Percentiles rank a stretch among this genome's conserved stretches.
phyloP scores from a whole-genome alignment of 441 rosid genomes.

The Populus hybrid region DNA sequence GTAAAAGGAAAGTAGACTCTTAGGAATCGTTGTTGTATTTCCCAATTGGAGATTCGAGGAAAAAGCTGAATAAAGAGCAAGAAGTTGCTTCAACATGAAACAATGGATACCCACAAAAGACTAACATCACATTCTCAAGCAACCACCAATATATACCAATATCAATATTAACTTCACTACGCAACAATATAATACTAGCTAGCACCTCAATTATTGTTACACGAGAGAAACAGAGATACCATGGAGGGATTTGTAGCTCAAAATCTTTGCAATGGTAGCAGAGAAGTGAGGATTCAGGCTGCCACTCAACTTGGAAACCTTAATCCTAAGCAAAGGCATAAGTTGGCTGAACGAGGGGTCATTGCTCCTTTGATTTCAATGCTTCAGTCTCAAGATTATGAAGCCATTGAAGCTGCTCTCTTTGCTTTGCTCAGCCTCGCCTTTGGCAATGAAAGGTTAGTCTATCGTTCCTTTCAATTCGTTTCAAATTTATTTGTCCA shows the following conservation, averaged over 20 bases:
- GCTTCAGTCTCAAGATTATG: conserved; percentile 56
- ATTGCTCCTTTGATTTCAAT: conserved; percentile 62
- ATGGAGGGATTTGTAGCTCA: conserved; percentile 61
- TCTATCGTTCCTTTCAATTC: background rate
- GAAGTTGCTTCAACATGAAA: conserved; percentile 65
- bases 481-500: too few species aligned
- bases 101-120: conserved; percentile 73
- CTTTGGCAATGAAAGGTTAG: conserved; percentile 85
- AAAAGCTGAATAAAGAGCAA: conserved; percentile 26
- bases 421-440: conserved; percentile 73
- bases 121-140: conserved; percentile 54
- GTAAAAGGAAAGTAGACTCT: conserved; percentile 45
- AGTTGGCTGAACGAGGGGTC: conserved; percentile 60
- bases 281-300: conserved; percentile 54
- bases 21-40: conserved; percentile 36
- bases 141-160: conserved; percentile 33
- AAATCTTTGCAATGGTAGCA: conserved; percentile 48
- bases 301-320: conserved; percentile 52
- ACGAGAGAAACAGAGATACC: background rate
- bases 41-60: conserved; percentile 30
- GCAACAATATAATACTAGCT: background rate
- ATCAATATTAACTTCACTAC: conserved; percentile 7
- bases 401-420: conserved; percentile 65
- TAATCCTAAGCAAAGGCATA: conserved; percentile 50
- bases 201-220: background rate